Base-by-base conservation (phyloP, 2,329 filamentous ascomycete species). In the Fonsecaea pugnacius region DNA sequence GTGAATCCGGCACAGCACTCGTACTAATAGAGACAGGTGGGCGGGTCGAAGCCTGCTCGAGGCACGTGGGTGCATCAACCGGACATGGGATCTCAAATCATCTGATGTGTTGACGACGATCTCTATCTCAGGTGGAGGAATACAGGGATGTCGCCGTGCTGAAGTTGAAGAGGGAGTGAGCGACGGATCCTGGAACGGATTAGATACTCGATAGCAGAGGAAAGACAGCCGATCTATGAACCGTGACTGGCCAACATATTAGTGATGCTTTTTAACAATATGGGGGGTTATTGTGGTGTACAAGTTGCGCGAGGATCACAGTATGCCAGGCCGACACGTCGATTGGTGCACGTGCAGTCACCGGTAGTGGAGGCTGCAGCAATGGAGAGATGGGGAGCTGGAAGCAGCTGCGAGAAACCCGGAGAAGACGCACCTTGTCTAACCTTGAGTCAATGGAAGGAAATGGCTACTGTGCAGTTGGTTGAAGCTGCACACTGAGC, bases 291-390 rank as follows among this genome's bases (percentile, higher is more conserved):
- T 46, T 57, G 60, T 27, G 53, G 52, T 56, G 59, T 48, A 60
- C 55, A 7, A 27, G 55, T 58, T 21, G 32, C 9, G 51, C 27
- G 43, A 52, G 30, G 33, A 51, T 14, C 8, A 35, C 27, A 48
- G 16, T 48, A 38, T 32, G 54, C 58, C 58, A 61, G 55, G 60
- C 58, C 52, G 57, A 57, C 65, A 64, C 62, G 54, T 64, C 58
- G 60, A 67, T 59, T 18, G 58, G 54, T 24, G 62, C 65, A 67
- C 65, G 65, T 67, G 65, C 62, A 14, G 27, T 24, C 35, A 48
- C 18, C 57, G 21, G 46, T 33, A 52, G 43, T 18, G 38, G 38
- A 43, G 38, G 38, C 38, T 18, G 38, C 43, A 46, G 50, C 35
- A 43, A 43, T 43, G 3, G 38, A 52, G 48, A 52, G 43, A 43